Evolutionary conservation across 148 eudicot genomes (phyloP), one percentile per base, ranked within the genome.

Genomic region (Cornus controversa): DNA sequence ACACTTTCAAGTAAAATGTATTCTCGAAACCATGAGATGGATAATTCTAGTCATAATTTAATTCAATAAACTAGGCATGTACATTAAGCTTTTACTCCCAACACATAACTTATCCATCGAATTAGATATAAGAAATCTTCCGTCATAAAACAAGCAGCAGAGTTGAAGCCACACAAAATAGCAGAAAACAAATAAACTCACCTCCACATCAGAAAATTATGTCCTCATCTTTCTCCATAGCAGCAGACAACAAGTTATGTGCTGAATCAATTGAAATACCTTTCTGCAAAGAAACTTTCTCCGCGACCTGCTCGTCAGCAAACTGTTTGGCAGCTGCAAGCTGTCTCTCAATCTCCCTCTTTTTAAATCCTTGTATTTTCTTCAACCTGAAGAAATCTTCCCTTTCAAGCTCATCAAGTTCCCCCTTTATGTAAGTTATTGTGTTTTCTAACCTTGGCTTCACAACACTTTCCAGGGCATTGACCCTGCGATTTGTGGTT

Each of bases 371-470:
- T 68, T 92, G 96, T 8, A 92, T 90, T 87, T 92, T 92, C 82
- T 92, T 92, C 85, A 92, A 67, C 87, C 96, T 88, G 69, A 92
- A 92, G 85, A 92, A 92, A 79, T 92, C 96, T 84, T 92, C 96
- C 63, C 96, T 87, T 74, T 92, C 96, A 67, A 92, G 84, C 83
- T 92, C 96, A 83, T 92, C 96, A 70, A 92, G 71, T 77, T 92
- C 96, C 58, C 93, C 96, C 79, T 92, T 92, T 57, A 92, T 92
- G 86, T 92, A 92, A 37, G 23, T 85, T 62, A 92, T 90, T 0
- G 96, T 92, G 81, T 92, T 92, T 37, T 92, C 96, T 75, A 92
- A 27, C 63, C 84, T 83, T 4, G 96, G 96, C 80, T 90, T 92
- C 78, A 92, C 96, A 67, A 92, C 96, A 37, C 85, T 92, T 83